These are phyloP conservation scores for Diddensiella transvaalensis DNA, from an alignment of 805 yeast genomes.

Conservation along the genomic window DNA sequence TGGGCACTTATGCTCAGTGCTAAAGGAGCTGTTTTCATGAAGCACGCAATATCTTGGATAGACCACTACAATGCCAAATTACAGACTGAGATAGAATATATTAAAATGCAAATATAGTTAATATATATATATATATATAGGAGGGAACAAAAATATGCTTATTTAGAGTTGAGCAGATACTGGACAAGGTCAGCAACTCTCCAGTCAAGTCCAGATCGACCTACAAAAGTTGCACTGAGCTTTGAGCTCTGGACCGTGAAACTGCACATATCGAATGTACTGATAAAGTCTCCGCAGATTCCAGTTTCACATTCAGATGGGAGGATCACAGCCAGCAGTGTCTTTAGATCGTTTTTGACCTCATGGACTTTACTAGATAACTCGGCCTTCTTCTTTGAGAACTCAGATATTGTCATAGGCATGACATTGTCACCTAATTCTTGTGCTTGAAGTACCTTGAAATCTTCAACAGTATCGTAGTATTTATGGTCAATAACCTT, in stretches of 20 bases:
- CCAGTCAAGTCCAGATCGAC: slow-evolving; percentile 16
- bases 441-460: not conserved
- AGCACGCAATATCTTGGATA: slow-evolving; percentile 27
- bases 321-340: not conserved
- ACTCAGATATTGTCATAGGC: not conserved
- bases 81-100: slow-evolving; percentile 10
- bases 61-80: slow-evolving; percentile 26
- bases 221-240: slow-evolving; percentile 1
- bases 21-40: slow-evolving; percentile 28
- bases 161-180: not conserved
- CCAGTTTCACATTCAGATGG: not conserved
- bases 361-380: not conserved
- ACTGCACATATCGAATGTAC: not conserved
- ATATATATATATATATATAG: not conserved
- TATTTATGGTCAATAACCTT: not conserved
- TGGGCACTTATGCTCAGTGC: slow-evolving; percentile 26
- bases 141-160: too few relatives aligned
- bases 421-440: not conserved
- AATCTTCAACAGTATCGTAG: not conserved
- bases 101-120: slow-evolving; percentile 2
- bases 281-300: not conserved
- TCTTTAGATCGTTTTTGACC: not conserved
- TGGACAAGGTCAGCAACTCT: slow-evolving; percentile 11
- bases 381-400: not conserved
- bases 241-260: not conserved